Evolutionary conservation across 345 rosid species (phyloP), one percentile per base, ranked within the genome.

Genomic region (Boechera retrofracta): DNA sequence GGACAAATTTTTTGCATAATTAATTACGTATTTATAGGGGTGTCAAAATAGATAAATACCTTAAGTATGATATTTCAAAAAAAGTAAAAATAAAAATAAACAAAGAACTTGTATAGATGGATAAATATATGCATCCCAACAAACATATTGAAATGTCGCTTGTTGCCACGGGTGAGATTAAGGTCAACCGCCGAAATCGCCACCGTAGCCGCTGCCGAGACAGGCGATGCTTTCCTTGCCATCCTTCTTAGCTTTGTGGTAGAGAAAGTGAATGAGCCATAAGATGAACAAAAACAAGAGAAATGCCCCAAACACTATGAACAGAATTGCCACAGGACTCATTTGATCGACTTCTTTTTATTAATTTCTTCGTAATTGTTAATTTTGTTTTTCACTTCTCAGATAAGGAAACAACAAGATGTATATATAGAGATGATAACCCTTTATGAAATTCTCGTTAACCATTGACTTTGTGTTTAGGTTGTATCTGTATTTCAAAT

Each of bases 241-340:
- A 77, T 77, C 81, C 15, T 77, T 77, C 60, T 77, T 77, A 64
- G 72, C 33, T 64, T 77, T 77, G 72, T 77, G 76, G 67, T 71
- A 77, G 60, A 77, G 60, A 71, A 63, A 77, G 45, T 77, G 81
- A 64, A 52, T 38, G 36, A 71, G 72, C 81, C 81, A 77, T 16
- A 24, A 0, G 31, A 64, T 65, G 67, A 77, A 77, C 55, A 77
- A 4, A 10, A 77, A 44, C 62, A 77, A 45, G 7, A 77, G 53
- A 64, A 64, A 65, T 57, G 54, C 62, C 0, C 67, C 81, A 64
- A 77, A 71, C 35, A 5, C 61, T 56, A 70, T 71, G 16, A 77
- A 13, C 13, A 77, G 41, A 63, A 77, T 77, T 10, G 0, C 72
- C 10, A 64, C 72, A 28, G 81, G 52, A 65, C 2, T 5, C 81